Conservation (phyloP, 441 rosid genomes). For the Raphanus hybrid region DNA sequence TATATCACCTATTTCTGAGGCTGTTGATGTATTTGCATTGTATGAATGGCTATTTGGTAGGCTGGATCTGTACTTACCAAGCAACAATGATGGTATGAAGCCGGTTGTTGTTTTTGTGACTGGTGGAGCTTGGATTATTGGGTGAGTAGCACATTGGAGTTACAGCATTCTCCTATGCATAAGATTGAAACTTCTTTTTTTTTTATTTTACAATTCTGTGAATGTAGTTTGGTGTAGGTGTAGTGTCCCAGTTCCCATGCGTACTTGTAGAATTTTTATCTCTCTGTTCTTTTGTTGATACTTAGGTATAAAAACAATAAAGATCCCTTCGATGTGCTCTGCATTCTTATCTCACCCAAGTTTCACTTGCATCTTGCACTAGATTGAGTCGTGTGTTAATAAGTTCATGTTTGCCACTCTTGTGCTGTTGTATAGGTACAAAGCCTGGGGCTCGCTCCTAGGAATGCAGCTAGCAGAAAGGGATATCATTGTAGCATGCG, state of each 20-base stretch:
- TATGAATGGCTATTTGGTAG: conserved; percentile 41
- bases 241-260: too few species aligned
- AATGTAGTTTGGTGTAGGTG: conserved; percentile 13
- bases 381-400: not conserved
- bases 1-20: conserved; percentile 13
- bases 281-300: not conserved
- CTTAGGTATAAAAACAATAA: not conserved
- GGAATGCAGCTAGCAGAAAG: conserved; percentile 96
- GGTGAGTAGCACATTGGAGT: conserved; percentile 55
- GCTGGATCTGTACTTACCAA: conserved; percentile 86
- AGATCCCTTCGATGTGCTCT: conserved; percentile 4
- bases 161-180: too few species aligned
- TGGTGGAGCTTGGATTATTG: conserved; percentile 99
- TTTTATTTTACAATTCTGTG: not conserved
- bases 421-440: conserved; percentile 61
- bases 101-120: conserved; percentile 97
- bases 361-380: conserved; percentile 7
- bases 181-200: too few species aligned
- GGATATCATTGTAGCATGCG: conserved; percentile 91
- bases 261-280: too few species aligned
- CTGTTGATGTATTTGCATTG: conserved; percentile 4
- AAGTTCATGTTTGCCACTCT: conserved; percentile 2
- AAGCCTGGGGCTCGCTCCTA: conserved; percentile 97
- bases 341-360: not conserved
- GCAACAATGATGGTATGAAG: conserved; percentile 57